A percentile compares a stretch with the other conserved stretches of the same genome.
These are phyloP conservation scores for Trametes punicea DNA, from an alignment of 768 basidiomycete genomes.

Conservation along the genomic window DNA sequence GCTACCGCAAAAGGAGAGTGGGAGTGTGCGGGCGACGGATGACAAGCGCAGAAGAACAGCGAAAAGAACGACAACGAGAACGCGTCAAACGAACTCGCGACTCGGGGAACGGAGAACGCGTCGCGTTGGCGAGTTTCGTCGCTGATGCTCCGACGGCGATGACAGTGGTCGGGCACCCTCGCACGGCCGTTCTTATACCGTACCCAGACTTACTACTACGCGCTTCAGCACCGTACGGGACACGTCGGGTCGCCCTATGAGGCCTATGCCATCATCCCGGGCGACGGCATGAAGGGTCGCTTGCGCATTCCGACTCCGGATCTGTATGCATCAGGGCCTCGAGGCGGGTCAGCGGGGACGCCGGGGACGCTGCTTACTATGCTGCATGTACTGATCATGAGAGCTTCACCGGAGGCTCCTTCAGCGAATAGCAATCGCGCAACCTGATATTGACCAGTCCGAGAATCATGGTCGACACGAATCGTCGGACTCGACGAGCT, in stretches of 20 bases:
- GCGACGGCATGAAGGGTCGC: no score
- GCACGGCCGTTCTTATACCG: neutral
- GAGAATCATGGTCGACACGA: no score
- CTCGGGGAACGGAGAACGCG: neutral
- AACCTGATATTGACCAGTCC: no score
- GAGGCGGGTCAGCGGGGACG: neutral
- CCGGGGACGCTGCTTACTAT: neutral
- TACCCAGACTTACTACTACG: neutral
- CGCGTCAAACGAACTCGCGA: neutral
- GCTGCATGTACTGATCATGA: no score
- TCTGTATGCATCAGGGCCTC: neutral
- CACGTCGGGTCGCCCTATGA: no score
- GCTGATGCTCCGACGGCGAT: slow-evolving; percentile 3
- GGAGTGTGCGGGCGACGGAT: neutral
- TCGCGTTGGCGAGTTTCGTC: neutral
- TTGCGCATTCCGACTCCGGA: neutral
- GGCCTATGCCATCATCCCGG: no score
- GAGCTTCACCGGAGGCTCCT: no score
- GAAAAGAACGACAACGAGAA: neutral
- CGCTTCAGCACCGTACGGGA: no score
- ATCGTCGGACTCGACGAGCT: no score
- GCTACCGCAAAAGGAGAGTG: neutral
- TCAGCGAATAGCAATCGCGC: no score
- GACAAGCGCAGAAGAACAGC: neutral
- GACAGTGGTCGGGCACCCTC: neutral